These are phyloP conservation scores for Hanseniaspora lachancei DNA, from an alignment of 805 yeast species.

Conservation along the genomic window DNA sequence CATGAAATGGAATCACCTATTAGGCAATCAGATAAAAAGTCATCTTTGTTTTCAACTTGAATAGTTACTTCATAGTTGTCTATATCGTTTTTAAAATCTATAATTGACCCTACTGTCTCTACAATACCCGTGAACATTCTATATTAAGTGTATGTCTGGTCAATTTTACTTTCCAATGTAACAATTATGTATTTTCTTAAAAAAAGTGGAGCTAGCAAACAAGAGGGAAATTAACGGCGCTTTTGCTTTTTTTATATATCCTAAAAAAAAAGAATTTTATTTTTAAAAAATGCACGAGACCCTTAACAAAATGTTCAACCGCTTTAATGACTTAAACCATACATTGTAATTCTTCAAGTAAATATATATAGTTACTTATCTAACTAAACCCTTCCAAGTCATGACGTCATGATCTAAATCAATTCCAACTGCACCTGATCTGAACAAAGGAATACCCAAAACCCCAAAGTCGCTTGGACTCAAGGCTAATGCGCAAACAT, in stretches of 20 bases:
- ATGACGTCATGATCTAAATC: constrained; percentile 35
- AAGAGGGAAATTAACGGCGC: no score
- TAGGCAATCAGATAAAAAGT: constrained; percentile 65
- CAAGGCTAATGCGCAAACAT: constrained; percentile 18
- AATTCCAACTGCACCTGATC: constrained; percentile 53
- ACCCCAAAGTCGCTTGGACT: constrained; percentile 28
- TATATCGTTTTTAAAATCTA: constrained; percentile 33
- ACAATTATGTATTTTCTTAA: no score
- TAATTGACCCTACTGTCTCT: constrained; percentile 37
- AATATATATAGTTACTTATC: neutral
- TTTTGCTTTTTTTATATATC: no score
- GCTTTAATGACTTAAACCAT: no score
- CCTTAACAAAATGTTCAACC: no score
- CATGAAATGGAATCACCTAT: constrained; percentile 88
- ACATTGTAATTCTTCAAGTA: no score
- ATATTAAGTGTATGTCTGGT: neutral
- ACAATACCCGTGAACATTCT: constrained; percentile 90
- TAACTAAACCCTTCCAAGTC: constrained; percentile 1
- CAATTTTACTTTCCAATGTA: neutral
- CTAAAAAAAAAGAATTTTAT: no score
- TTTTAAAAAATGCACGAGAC: no score
- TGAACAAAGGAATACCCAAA: constrained; percentile 54
- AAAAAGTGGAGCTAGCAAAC: no score
- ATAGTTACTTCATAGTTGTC: constrained; percentile 70
- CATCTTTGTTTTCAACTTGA: constrained; percentile 46